A percentile compares a stretch with the other conserved stretches of the same genome.
Conservation (phyloP, 805 yeast species). For the Candida palmyrensis region DNA sequence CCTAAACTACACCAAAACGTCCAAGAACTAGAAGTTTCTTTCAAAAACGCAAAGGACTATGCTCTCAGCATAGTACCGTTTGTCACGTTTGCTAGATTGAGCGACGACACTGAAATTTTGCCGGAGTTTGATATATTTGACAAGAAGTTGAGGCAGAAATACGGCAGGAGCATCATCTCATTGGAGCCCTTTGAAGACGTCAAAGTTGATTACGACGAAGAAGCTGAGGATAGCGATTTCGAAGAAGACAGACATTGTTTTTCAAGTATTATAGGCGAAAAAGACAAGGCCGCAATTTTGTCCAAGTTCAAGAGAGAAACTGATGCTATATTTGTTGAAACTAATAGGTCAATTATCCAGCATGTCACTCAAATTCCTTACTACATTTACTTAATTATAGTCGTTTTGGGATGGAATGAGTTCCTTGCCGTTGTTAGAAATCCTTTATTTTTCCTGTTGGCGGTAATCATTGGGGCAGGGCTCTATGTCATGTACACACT, state of each 20-base stretch:
- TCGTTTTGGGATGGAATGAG: conserved; percentile 93
- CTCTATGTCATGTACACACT: conserved; percentile 62
- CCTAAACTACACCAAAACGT: conserved; percentile 79
- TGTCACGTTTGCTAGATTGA: conserved; percentile 48
- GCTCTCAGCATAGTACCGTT: conserved; percentile 58
- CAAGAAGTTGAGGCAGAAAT: conserved; percentile 14
- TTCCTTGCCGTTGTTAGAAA: conserved; percentile 81
- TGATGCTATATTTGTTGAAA: conserved; percentile 77
- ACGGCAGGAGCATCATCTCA: conserved; percentile 27
- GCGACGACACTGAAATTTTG: conserved; percentile 49
- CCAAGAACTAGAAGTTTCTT: conserved; percentile 65
- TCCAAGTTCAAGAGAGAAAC: conserved; percentile 66
- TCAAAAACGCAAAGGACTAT: conserved; percentile 50
- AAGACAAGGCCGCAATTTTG: conserved; percentile 53
- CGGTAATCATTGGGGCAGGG: conserved; percentile 54
- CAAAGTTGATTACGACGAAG: conserved; percentile 12
- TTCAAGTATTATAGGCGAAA: conserved; percentile 51
- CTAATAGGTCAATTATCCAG: conserved; percentile 79
- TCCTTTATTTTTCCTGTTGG: conserved; percentile 71
- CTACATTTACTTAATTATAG: conserved; percentile 68
- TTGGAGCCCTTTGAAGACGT: conserved; percentile 17
- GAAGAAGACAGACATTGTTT: conserved; percentile 31
- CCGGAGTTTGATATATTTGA: conserved; percentile 51
- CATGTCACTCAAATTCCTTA: conserved; percentile 77
- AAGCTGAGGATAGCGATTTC: conserved; percentile 21